Evolutionary conservation across 139 green algal species (phyloP).

Genomic region (Chlorella sp.): DNA sequence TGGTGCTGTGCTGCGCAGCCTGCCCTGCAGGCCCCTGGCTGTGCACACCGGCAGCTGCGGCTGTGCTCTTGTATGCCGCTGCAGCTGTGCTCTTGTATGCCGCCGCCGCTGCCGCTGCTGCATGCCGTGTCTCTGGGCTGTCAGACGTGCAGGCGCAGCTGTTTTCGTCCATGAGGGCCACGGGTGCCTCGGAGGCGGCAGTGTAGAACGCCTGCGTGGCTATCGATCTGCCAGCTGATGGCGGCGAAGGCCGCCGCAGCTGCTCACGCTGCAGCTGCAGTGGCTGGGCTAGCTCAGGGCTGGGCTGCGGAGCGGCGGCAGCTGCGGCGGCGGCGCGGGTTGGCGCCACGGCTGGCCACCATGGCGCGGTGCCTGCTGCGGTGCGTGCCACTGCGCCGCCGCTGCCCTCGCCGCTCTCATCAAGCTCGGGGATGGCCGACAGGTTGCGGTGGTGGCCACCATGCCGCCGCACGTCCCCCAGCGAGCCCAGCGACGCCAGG

Average conservation of each 20-base stretch:
- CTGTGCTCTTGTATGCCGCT: too few species aligned
- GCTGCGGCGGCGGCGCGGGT: neutral
- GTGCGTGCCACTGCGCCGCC: neutral
- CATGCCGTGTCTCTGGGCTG: neutral
- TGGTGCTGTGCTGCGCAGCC: too few species aligned
- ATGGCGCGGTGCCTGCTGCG: neutral
- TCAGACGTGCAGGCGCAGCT: neutral
- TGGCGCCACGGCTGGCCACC: too few species aligned
- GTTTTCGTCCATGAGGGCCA: neutral
- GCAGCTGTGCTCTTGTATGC: too few species aligned
- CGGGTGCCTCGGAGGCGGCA: neutral
- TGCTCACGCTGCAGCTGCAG: neutral
- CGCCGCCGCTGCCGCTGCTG: too few species aligned
- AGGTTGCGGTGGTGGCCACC: neutral
- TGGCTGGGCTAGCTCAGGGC: neutral
- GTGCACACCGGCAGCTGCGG: too few species aligned
- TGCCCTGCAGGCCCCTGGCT: too few species aligned
- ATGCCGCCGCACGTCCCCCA: too few species aligned
- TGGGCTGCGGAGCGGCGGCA: neutral
- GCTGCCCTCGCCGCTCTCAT: neutral
- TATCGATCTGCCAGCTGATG: neutral
- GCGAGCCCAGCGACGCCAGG: neutral
- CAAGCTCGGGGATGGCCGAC: neutral
- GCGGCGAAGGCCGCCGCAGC: neutral
- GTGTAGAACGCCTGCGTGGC: constrained; percentile 13